Evolutionary conservation across 1,284 basidiomycete species (phyloP).

Genomic region (Trichosporon sp.): DNA sequence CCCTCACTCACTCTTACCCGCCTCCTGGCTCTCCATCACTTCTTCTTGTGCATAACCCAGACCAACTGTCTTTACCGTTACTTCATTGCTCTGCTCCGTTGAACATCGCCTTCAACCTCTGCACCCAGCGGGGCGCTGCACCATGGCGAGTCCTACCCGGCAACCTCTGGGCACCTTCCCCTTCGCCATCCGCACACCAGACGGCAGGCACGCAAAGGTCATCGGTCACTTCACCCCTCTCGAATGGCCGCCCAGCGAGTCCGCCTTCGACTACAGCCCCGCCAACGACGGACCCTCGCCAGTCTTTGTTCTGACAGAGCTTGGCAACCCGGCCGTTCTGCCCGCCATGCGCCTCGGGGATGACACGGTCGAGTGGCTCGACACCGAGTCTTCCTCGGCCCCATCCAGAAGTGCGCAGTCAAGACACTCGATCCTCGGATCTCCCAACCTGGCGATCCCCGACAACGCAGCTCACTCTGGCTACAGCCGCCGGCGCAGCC

Average conservation of each 20-base stretch:
- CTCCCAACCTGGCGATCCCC: not conserved
- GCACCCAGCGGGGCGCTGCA: not conserved
- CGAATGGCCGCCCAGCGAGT: constrained; percentile 1
- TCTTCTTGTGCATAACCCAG: constrained; percentile 15
- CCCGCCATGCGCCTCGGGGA: not conserved
- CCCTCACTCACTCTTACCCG: not conserved
- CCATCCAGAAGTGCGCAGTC: not conserved
- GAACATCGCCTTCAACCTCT: not conserved
- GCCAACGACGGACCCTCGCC: not conserved
- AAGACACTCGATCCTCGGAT: not conserved
- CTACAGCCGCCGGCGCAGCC: constrained; percentile 1
- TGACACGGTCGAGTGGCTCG: constrained; percentile 12
- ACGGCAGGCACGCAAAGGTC: constrained; percentile 12
- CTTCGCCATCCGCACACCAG: constrained; percentile 13
- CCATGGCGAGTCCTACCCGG: constrained; percentile 5
- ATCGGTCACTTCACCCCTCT: constrained; percentile 16
- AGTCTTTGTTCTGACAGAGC: constrained; percentile 11
- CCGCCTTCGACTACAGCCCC: not conserved
- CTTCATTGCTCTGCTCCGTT: not conserved
- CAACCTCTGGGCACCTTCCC: constrained; percentile 14
- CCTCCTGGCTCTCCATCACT: not conserved
- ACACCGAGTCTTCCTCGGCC: constrained; percentile 8
- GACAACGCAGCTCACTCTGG: not conserved
- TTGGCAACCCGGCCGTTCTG: not conserved
- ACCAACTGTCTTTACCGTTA: constrained; percentile 5